Evolutionary conservation across 202 grass and related monocot genomes (phyloP).

Genomic region (Hordeum pubiflorum): DNA sequence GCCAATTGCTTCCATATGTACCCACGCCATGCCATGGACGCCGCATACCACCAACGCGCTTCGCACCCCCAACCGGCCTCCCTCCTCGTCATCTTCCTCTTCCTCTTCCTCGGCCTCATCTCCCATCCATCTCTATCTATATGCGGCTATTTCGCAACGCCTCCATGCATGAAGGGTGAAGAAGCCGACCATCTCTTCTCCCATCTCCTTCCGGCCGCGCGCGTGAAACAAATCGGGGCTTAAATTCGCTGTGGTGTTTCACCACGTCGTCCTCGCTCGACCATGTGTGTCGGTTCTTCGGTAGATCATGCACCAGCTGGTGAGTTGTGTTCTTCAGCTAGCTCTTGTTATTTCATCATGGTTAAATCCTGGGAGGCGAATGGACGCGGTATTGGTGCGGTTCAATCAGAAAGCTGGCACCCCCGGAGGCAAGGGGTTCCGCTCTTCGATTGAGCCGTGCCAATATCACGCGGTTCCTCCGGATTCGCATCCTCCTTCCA

Average conservation of each 20-base stretch:
- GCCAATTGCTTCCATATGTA: background rate
- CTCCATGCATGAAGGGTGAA: constrained; percentile 7
- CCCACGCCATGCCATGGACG: background rate
- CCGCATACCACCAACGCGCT: background rate
- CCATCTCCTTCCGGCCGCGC: too few species aligned
- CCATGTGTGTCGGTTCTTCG: background rate
- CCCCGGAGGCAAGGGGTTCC: constrained; percentile 30
- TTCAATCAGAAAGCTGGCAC: constrained; percentile 74
- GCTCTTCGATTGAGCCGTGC: constrained; percentile 91
- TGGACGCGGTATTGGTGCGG: constrained; percentile 60
- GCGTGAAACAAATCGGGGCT: too few species aligned
- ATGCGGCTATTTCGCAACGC: background rate
- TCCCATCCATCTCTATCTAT: background rate
- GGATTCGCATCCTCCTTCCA: background rate
- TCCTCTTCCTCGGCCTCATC: background rate
- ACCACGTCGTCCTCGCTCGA: background rate
- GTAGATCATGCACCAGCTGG: background rate
- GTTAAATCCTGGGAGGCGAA: background rate
- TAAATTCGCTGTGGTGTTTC: too few species aligned
- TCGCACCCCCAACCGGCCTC: background rate
- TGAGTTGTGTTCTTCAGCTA: background rate
- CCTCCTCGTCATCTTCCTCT: background rate
- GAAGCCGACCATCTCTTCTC: background rate
- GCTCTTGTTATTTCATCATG: background rate
- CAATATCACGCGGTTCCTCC: constrained; percentile 66